Percentiles rank a stretch among this genome's conserved stretches.
Evolutionary conservation across 2,329 filamentous ascomycete species (phyloP).

Genomic region (Lecanosticta acicola): DNA sequence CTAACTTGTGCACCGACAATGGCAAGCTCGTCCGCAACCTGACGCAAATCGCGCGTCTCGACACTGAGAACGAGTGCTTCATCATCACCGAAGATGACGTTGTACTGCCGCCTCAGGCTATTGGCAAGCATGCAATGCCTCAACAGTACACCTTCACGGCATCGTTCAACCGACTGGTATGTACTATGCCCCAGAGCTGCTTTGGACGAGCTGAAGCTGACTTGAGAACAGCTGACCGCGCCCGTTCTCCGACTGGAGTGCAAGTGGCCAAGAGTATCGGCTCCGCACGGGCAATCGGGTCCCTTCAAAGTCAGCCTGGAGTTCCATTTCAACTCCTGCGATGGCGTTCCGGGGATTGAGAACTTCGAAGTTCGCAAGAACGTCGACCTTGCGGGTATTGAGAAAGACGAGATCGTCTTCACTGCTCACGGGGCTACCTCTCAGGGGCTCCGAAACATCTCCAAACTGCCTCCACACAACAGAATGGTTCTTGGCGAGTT

Average conservation of each 20-base stretch:
- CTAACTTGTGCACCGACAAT: background rate
- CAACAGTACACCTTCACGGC: background rate
- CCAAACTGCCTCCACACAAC: background rate
- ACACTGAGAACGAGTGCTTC: slow-evolving; percentile 1
- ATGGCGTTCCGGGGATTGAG: background rate
- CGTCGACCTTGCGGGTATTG: background rate
- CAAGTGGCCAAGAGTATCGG: slow-evolving; percentile 2
- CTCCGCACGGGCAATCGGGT: background rate
- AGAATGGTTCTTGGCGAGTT: background rate
- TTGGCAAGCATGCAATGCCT: background rate
- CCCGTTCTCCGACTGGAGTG: slow-evolving; percentile 9
- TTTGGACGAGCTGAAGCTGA: too few species aligned
- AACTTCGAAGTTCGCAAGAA: background rate
- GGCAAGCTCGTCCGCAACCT: slow-evolving; percentile 5
- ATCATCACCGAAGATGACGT: slow-evolving; percentile 3
- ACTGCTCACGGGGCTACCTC: slow-evolving; percentile 4
- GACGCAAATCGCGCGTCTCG: slow-evolving; percentile 3
- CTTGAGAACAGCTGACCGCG: slow-evolving; percentile 6
- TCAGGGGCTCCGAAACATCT: slow-evolving; percentile 9
- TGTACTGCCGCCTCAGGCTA: background rate
- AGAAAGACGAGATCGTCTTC: slow-evolving; percentile 9
- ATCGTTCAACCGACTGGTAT: slow-evolving; percentile 1
- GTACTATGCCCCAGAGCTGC: too few species aligned
- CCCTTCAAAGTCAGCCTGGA: slow-evolving; percentile 1
- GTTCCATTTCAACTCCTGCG: slow-evolving; percentile 4